phyloP scores from a whole-genome alignment of 352 stramenopile genomes.

The Phytophthora sojae region DNA sequence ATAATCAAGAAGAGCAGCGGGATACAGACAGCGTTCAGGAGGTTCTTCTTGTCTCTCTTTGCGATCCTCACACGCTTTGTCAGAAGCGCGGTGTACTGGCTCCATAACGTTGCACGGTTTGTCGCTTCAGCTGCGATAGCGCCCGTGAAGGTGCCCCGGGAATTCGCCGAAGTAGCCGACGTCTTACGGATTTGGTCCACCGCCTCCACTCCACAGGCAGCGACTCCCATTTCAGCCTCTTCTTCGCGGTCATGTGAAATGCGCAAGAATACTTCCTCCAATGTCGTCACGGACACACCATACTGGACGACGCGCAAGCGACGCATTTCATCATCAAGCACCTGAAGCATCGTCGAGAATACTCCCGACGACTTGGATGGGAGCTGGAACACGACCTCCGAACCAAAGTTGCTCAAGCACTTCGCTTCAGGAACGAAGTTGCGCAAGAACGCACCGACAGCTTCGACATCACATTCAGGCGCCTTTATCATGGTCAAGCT shows the following conservation, averaged over 20 bases:
- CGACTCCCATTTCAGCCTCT: conserved; percentile 22
- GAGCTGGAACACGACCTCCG: conserved; percentile 96
- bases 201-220: conserved; percentile 26
- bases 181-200: conserved; percentile 48
- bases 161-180: conserved; percentile 47
- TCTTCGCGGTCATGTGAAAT: conserved; percentile 65
- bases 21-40: conserved; percentile 65
- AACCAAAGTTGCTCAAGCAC: conserved; percentile 93
- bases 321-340: conserved; percentile 64
- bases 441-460: conserved; percentile 46
- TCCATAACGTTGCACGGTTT: conserved; percentile 37
- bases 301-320: conserved; percentile 88
- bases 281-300: conserved; percentile 97
- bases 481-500: conserved; percentile 74
- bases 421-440: conserved; percentile 71
- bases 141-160: conserved; percentile 24
- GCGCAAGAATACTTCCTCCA: conserved; percentile 98
- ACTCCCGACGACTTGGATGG: conserved; percentile 73
- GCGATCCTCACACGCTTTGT: conserved; percentile 71
- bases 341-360: conserved; percentile 94
- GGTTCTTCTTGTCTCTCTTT: conserved; percentile 68
- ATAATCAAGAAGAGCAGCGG: conserved; percentile 70
- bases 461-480: conserved; percentile 42
- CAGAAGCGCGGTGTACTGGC: conserved; percentile 59
- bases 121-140: conserved; percentile 35